phyloP scores from a whole-genome alignment of 2,329 filamentous ascomycete genomes.

The Penicillium sp. region DNA sequence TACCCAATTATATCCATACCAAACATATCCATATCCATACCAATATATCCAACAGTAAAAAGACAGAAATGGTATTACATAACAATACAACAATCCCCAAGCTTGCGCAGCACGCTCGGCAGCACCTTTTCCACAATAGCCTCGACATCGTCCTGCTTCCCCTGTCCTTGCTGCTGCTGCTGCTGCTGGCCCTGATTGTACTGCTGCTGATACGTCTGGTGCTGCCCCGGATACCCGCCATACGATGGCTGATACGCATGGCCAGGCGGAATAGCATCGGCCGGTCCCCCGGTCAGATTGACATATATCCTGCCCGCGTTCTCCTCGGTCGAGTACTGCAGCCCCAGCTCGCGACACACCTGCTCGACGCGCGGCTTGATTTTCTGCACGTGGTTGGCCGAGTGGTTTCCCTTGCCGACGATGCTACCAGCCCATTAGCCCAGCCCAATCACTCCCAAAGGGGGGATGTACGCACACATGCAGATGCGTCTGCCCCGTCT shows the following conservation, averaged over 20 bases:
- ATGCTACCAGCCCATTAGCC: slow-evolving; percentile 52
- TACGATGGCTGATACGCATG: slow-evolving; percentile 36
- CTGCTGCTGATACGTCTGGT: slow-evolving; percentile 44
- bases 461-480: slow-evolving; percentile 59
- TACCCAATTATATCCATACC: not conserved
- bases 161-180: slow-evolving; percentile 30
- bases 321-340: slow-evolving; percentile 79
- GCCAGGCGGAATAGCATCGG: slow-evolving; percentile 37
- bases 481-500: slow-evolving; percentile 72
- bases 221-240: slow-evolving; percentile 34
- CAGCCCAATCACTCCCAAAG: not conserved
- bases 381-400: slow-evolving; percentile 75
- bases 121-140: slow-evolving; percentile 59
- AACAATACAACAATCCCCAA: slow-evolving; percentile 68
- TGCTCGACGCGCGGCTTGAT: slow-evolving; percentile 93
- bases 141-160: slow-evolving; percentile 55
- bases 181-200: slow-evolving; percentile 16
- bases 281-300: slow-evolving; percentile 71
- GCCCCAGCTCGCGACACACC: slow-evolving; percentile 74
- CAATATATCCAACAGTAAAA: not conserved
- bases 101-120: slow-evolving; percentile 58
- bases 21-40: not conserved
- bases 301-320: slow-evolving; percentile 89
- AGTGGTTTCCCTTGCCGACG: slow-evolving; percentile 93
- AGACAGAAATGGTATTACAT: slow-evolving; percentile 54